Percentiles rank a stretch among this genome's conserved stretches.
phyloP scores from a whole-genome alignment of 2,329 filamentous ascomycete species.

The Monilinia vaccinii-corymbosi region DNA sequence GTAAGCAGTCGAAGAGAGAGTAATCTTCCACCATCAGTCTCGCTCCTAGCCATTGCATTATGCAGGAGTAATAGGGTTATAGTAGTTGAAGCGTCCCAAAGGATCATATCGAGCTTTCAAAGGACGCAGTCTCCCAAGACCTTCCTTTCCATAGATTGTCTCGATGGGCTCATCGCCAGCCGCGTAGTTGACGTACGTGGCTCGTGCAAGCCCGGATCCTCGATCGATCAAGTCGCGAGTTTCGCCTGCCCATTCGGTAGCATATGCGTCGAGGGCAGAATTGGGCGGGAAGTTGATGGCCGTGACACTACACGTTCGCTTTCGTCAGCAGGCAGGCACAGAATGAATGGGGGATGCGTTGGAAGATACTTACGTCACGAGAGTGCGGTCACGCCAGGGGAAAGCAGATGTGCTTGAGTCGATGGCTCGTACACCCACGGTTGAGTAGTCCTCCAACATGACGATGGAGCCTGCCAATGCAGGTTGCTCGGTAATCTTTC shows the following conservation, averaged over 20 bases:
- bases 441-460: no score
- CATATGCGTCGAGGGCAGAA: neutral
- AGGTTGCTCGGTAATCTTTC: no score
- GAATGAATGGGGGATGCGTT: neutral
- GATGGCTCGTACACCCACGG: no score
- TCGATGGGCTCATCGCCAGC: neutral
- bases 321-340: neutral
- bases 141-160: neutral
- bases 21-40: no score
- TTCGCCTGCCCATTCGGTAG: neutral
- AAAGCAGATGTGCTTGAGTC: no score
- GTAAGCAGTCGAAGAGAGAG: no score
- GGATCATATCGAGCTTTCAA: no score
- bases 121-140: no score
- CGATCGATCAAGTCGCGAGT: neutral
- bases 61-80: no score
- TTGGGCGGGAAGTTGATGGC: neutral
- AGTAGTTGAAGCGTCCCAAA: no score
- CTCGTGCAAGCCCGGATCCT: neutral
- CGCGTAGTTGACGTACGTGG: neutral
- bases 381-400: neutral
- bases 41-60: no score
- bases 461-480: no score
- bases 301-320: neutral
- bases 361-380: neutral